Evolutionary conservation across 2,329 filamentous ascomycete species (phyloP).

Genomic region (Metarhizium album): DNA sequence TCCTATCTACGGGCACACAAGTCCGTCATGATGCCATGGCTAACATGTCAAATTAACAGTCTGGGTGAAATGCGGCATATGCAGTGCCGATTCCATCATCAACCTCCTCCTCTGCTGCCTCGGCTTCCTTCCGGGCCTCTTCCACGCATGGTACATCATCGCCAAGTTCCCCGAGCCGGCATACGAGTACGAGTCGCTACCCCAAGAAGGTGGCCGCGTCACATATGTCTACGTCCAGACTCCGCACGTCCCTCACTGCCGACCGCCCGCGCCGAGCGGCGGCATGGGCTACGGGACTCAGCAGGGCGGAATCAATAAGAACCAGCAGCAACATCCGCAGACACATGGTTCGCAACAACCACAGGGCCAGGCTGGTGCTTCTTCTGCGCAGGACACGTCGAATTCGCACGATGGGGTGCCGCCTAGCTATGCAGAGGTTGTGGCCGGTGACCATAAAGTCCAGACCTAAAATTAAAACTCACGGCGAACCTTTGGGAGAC

Average conservation of each 20-base stretch:
- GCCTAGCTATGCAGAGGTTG: slow-evolving; percentile 82
- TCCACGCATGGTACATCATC: slow-evolving; percentile 98
- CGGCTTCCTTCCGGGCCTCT: slow-evolving; percentile 72
- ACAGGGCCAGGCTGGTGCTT: slow-evolving; percentile 21
- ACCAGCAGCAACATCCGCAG: not conserved
- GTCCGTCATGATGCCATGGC: not conserved
- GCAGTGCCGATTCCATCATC: slow-evolving; percentile 84
- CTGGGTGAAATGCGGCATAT: slow-evolving; percentile 94
- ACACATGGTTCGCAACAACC: slow-evolving; percentile 18
- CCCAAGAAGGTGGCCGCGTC: slow-evolving; percentile 49
- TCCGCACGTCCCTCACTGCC: slow-evolving; percentile 25
- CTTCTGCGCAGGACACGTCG: slow-evolving; percentile 29
- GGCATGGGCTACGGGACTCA: slow-evolving; percentile 13
- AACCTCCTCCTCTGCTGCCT: slow-evolving; percentile 84
- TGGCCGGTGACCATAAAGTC: slow-evolving; percentile 84
- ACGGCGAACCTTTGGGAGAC: not conserved
- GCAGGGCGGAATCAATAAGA: not conserved
- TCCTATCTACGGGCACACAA: not conserved
- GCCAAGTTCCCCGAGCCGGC: slow-evolving; percentile 70
- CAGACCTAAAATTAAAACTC: slow-evolving; percentile 40
- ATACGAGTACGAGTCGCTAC: slow-evolving; percentile 56
- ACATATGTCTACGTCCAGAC: slow-evolving; percentile 68
- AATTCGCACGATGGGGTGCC: slow-evolving; percentile 42
- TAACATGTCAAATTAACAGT: slow-evolving; percentile 50
- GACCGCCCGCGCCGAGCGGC: slow-evolving; percentile 16